Evolutionary conservation across 768 basidiomycete genomes (phyloP).

Genomic region (Lactarius indigo): DNA sequence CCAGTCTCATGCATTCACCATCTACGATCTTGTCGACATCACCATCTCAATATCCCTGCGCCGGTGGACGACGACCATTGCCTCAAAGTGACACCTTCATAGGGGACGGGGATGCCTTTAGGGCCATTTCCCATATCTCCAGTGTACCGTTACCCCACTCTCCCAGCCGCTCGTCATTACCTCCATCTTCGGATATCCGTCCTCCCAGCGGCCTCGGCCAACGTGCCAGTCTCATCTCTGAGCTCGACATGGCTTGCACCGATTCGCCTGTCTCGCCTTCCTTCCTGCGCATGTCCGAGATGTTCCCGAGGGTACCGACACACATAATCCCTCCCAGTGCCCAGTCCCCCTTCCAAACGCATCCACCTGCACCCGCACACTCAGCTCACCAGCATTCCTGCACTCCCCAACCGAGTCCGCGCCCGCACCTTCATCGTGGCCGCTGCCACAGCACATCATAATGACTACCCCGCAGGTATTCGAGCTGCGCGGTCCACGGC

Average conservation of each 20-base stretch:
- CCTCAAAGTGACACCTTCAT: neutral
- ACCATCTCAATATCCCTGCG: conserved; percentile 4
- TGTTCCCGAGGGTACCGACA: neutral
- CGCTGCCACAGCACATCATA: neutral
- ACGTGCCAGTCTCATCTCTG: conserved; percentile 24
- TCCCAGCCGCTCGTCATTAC: conserved; percentile 23
- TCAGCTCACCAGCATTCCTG: conserved; percentile 19
- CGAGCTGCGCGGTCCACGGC: conserved; percentile 7
- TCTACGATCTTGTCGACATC: conserved; percentile 17
- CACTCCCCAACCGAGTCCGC: neutral
- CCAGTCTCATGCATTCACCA: conserved; percentile 12
- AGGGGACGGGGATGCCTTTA: neutral
- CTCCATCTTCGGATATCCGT: conserved; percentile 26
- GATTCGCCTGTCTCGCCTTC: conserved; percentile 4
- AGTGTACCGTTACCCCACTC: conserved; percentile 4
- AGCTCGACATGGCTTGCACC: neutral
- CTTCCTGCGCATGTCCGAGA: neutral
- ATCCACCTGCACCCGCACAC: conserved; percentile 10
- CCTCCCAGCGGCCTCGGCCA: conserved; percentile 26
- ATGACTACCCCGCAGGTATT: neutral
- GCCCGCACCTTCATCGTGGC: neutral
- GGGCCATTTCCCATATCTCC: conserved; percentile 8
- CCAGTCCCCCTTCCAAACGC: neutral
- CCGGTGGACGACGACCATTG: neutral
- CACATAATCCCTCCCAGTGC: neutral